Base-by-base conservation (phyloP, 768 basidiomycete species). In the Lepiota venenata region DNA sequence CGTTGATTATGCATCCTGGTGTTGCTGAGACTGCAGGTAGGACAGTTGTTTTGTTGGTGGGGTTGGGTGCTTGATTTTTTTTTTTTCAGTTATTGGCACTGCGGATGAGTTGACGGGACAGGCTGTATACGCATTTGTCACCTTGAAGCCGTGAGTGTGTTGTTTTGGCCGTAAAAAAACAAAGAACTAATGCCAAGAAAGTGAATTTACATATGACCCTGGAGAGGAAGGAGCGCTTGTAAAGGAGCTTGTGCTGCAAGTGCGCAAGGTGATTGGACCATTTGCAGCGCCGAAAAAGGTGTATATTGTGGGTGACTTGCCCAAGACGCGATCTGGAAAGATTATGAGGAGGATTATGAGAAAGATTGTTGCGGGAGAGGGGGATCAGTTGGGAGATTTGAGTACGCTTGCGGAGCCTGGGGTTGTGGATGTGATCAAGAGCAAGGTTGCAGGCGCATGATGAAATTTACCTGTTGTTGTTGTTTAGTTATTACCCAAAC, bases 201-300 rank as follows among this genome's bases (percentile, higher is more conserved):
- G 87, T 41, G 93, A 97, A 66, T 98, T 96, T 74, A 71, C 80
- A 35, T 87, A 84, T 64, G 85, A 93, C 66, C 67, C 75, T 2
- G 74, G 76, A 41, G 77, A 95, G 56, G 93, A 97, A 71, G 60
- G 76, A 0, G 77, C 70, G 0, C 81, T 98, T 32, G 59, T 73
- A 50, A 98, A 97, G 72, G 96, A 98, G 72, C 83, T 99, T 56
- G 80, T 87, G 25, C 83, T 98, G 29, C 95, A 98, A 74, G 95
- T 98, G 16, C 86, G 97, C 65, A 98, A 98, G 74, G 90, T 91
- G 41, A 99, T 99, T 57, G 97, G 96, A 3, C 95, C 97, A 2
- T 98, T 99, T 71, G 96, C 96, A 1, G 88, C 94, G 14, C 96
- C 96, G 22, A 98, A 98, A 83, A 91, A 88, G 74, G 83, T 96